A percentile compares a stretch with the other conserved stretches of the same genome.
These are phyloP conservation scores for Serendipita vermifera DNA, from an alignment of 768 basidiomycete genomes.

Conservation along the genomic window DNA sequence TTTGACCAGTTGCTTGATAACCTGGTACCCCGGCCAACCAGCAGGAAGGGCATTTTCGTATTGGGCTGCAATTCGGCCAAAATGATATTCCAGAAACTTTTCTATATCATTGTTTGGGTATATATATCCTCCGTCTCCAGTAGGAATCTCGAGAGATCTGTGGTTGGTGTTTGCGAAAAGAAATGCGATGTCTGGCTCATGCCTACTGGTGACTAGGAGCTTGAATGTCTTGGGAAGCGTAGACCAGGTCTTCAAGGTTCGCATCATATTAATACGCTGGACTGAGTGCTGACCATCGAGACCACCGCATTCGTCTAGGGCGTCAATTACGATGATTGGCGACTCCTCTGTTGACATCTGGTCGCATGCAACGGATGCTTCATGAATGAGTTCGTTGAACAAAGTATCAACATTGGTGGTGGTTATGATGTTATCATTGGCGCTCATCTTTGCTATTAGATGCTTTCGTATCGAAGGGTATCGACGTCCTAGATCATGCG, in stretches of 20 bases:
- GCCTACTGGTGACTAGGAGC: neutral
- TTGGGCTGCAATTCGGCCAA: neutral
- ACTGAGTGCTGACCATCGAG: neutral
- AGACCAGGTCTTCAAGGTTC: neutral
- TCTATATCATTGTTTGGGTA: neutral
- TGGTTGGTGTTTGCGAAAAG: too few relatives aligned
- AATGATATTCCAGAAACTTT: neutral
- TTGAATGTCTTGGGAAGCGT: neutral
- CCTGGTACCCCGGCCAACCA: neutral
- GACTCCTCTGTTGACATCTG: neutral
- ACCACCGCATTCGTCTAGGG: conserved; percentile 4
- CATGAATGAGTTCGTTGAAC: too few relatives aligned
- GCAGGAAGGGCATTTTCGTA: neutral
- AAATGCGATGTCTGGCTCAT: neutral
- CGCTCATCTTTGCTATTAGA: too few relatives aligned
- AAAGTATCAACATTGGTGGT: too few relatives aligned
- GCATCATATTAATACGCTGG: neutral
- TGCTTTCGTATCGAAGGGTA: too few relatives aligned
- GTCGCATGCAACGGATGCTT: neutral
- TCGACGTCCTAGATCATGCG: too few relatives aligned
- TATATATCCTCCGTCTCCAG: neutral
- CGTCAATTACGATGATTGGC: neutral
- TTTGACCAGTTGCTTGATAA: neutral
- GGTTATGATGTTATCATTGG: too few relatives aligned
- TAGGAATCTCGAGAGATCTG: neutral